These are phyloP conservation scores for Pyrenochaeta sp. DNA, from an alignment of 2,329 filamentous ascomycete species.

Conservation along the genomic window DNA sequence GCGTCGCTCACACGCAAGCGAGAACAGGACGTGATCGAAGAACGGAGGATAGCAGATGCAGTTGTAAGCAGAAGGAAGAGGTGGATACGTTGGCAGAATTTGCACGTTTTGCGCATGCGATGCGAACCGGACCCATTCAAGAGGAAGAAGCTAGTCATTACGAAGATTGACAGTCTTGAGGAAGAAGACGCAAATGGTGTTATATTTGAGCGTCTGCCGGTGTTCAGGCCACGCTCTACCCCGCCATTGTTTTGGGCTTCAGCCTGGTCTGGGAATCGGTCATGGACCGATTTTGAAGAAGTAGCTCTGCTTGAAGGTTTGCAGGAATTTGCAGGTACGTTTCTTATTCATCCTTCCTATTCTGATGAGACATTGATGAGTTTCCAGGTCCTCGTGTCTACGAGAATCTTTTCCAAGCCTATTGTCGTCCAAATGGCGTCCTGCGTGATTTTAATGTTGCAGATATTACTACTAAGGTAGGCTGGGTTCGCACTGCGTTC, in stretches of 20 bases:
- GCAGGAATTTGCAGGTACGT: constrained; percentile 35
- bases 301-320: constrained; percentile 44
- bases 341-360: background rate
- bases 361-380: background rate
- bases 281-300: constrained; percentile 45
- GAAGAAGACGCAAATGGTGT: constrained; percentile 52
- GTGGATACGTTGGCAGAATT: constrained; percentile 37
- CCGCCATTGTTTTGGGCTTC: constrained; percentile 19
- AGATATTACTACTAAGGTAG: constrained; percentile 37
- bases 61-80: constrained; percentile 7
- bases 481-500: constrained; percentile 26
- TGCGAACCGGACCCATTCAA: constrained; percentile 30
- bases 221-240: constrained; percentile 47
- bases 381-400: constrained; percentile 34
- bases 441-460: constrained; percentile 40
- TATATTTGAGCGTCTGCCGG: constrained; percentile 48
- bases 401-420: constrained; percentile 34
- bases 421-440: constrained; percentile 33
- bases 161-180: constrained; percentile 20
- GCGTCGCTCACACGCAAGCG: constrained; percentile 9
- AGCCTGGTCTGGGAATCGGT: constrained; percentile 11
- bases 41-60: constrained; percentile 3
- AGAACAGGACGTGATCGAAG: constrained; percentile 11
- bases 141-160: constrained; percentile 17
- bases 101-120: constrained; percentile 36